phyloP scores from a whole-genome alignment of 148 eudicot genomes.

The Selenicereus undatus region DNA sequence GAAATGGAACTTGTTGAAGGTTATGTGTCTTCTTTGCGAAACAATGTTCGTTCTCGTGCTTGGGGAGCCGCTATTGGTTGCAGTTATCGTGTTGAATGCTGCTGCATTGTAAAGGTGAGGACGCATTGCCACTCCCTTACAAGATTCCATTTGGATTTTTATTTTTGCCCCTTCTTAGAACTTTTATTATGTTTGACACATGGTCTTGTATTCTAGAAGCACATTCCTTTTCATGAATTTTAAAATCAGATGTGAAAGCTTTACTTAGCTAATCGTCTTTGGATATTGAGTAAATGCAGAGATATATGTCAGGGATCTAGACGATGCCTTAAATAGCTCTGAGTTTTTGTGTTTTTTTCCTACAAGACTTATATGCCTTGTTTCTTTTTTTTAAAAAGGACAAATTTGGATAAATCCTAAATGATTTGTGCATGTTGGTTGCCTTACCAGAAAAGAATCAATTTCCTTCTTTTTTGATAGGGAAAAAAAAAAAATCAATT shows the following conservation, averaged over 20 bases:
- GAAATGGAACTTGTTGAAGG: conserved; percentile 36
- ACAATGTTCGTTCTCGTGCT: conserved; percentile 96
- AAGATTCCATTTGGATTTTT: background rate
- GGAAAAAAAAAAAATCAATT: no score
- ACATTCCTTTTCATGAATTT: background rate
- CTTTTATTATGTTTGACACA: background rate
- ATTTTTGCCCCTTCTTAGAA: conserved; percentile 2
- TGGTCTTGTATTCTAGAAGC: background rate
- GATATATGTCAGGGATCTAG: no score
- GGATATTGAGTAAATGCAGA: background rate
- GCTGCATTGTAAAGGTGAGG: conserved; percentile 86
- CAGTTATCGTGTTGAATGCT: conserved; percentile 87
- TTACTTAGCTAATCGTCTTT: background rate
- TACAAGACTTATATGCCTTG: no score
- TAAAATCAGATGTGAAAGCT: no score
- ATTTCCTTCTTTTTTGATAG: no score
- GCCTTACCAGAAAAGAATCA: background rate
- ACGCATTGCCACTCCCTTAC: background rate
- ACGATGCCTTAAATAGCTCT: no score
- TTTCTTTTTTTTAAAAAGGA: background rate
- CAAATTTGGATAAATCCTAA: background rate
- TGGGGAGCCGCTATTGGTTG: conserved; percentile 99
- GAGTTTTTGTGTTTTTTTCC: no score
- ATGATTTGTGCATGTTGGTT: background rate
- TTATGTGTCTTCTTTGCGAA: conserved; percentile 81